Evolutionary conservation across 2,329 filamentous ascomycete species (phyloP), one percentile per base, ranked within the genome.

Genomic region (Xylariales sp.): DNA sequence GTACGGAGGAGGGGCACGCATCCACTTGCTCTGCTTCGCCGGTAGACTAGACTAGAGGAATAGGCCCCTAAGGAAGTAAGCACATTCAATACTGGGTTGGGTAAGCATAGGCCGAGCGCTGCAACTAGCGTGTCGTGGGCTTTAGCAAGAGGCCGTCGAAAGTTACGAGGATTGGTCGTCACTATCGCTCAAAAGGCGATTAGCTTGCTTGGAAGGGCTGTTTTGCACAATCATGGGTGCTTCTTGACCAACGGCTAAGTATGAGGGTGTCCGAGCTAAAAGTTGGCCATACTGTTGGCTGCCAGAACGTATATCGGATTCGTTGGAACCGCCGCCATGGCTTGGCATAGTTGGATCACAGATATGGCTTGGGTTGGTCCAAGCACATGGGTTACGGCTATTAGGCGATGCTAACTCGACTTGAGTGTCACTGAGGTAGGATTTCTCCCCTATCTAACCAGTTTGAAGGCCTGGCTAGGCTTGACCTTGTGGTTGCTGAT

Each of bases 1-100:
- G 65, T 54, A 67, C 58, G 18, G 54, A 18, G 36, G 39, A 48
- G 49, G 48, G 16, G 28, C 8, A 16, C n/a, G 50, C 34, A 52
- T 23, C 64, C 46, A 53, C 64, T 57, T 48, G 2, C 39, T 45
- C 23, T 32, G 14, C 23, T 56, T 43, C 23, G 9, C 9, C 30
- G 6, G 2, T 16, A 30, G 53, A 28, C 36, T 16, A 41, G 52
- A 36, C 52, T 4, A 54, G 52, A 14, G 14, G 41, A 23, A 43
- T 30, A 5, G 23, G 9, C 5, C 30, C 18, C 10, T 30, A 30
- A 30, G 9, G 53, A 41, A 28, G n/a, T 14, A 23, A 23, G 23
- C 23, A 30, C 23, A 39, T 39, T 39, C 12, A 28, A 10, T 45
- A 45, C 36, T 56, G 23, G 23, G 50, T 10, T 32, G 39, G 23